Base-by-base conservation (phyloP, 805 yeast genomes). In the Komagataella pastoris region DNA sequence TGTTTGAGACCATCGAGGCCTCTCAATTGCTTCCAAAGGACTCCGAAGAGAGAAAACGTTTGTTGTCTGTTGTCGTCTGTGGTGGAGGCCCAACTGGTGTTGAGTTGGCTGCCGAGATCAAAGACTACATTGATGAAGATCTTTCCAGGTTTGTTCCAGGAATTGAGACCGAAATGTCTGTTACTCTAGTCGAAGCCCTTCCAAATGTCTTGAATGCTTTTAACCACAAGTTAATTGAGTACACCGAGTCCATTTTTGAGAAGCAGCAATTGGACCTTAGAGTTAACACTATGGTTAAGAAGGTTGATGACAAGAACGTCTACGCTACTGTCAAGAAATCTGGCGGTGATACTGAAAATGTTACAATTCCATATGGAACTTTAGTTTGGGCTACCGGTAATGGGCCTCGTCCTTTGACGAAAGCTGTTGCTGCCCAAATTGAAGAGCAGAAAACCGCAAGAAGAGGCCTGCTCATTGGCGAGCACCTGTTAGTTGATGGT, bases 81-180 rank as follows among this genome's bases (percentile, higher is more conserved):
- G 98, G 98, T 62, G 98, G 97, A 70, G 98, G 98, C 57, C 97
- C 98, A 65, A 90, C 98, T 47, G 98, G 98, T 73, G 97, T 90
- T 56, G 97, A 89, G 72, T 85, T 89, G 61, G 97, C 97, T 58
- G 98, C 96, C 63, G 97, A 91, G 71, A 73, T 90, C 60, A 95
- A 86, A 71, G 98, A 90, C 69, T 91, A 87, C 70, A 85, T 89
- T 56, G 89, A 86, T 67, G 95, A 90, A 68, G 98, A 90, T 69
- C 76, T 90, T 69, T 71, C 73, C 61, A 86, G 83, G 70, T 87
- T 95, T 89, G 84, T 87, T 71, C 97, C 97, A 47, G 84, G 77
- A 61, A 79, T 90, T 58, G 82, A 88, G 57, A 72, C 75, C 59
- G 97, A 90, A 68, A 80, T 89, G 68, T 79, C 79, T 61, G 93